Base-by-base conservation (phyloP, 2,329 filamentous ascomycete species). In the Colletotrichum noveboracense region DNA sequence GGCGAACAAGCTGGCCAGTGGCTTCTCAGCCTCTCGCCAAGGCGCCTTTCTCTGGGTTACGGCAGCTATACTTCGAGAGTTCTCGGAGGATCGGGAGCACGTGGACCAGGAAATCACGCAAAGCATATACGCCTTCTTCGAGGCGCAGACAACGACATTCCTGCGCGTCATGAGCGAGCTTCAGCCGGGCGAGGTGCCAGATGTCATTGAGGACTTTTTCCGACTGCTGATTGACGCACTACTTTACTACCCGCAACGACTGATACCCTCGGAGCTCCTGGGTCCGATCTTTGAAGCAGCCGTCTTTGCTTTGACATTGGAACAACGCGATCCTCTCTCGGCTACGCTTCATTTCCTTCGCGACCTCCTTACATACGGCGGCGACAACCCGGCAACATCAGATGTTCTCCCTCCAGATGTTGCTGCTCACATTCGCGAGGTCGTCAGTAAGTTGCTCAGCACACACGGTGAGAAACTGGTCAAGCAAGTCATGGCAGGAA, bases 1-100 rank as follows among this genome's bases (percentile, higher is more conserved):
- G 85, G 97, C 97, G 21, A 94, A 96, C 80, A 97, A 96, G 84
- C 91, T 99, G 73, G 95, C 95, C 2, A 90, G 90, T 77, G 96
- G 96, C 6, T 99, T 99, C 83, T 91, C 94, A 71, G 90, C 91
- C 21, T 98, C 96, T 13, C 92, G 93, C 76, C 96, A 99, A 85
- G 97, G 97, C 14, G 98, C 96, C 83, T 99, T 99, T 89, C 89
- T 99, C n/a, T 99, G 97, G 97, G 96, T 97, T 2, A 98, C 96
- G 3, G 95, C 96, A 78, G 95, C 96, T 10, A 97, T 99, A 77
- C 91, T 99, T 34, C 94, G 97, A 75, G 97, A 99, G 84, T 99
- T 98, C 82, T 97, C 95, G 0, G 95, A 98, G 80, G 96, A 96
- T 56, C 92, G 94, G 56, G 96, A 98, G 79, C 92, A 94, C 76